Evolutionary conservation across 805 yeast genomes (phyloP), one percentile per base, ranked within the genome.

Genomic region (Nakazawaea peltata): DNA sequence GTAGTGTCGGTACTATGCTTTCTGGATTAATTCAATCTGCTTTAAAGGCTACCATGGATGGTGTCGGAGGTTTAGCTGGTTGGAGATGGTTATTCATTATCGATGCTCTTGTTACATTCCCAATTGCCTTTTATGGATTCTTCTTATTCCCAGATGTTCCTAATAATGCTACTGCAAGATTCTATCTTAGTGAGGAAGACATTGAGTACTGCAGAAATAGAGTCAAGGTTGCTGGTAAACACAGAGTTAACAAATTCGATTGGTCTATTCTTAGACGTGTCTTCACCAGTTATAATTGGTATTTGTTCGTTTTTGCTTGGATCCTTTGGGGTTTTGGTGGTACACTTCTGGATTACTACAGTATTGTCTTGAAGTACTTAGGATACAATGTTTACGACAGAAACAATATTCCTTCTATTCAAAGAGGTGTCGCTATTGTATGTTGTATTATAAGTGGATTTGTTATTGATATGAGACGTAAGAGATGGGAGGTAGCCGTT

Each of bases 71-170:
- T 2, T 47, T 61, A 28, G 61, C 54, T 18, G 73, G 75, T 19
- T 71, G 77, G 76, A 53, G 73, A 40, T 74, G 75, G 71, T 58
- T 73, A 41, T 74, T 62, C 49, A 59, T 74, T 39, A 59, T 75
- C 28, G 80, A 74, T 45, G 75, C 72, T 3, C 38, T 55, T 5
- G 42, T 62, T 16, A 63, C 71, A 7, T 46, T 78, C 16, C 67
- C 59, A 3, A 42, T 48, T 32, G 56, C 54, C 1, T 8, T 57
- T 10, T 31, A 51, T 10, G 57, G 54, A 5, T 47, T 53, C 11
- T 17, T 43, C 16, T 32, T 44, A 45, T 56, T 77, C 41, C 87
- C 86, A 8, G 86, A 85, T 32, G 78, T 82, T 14, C 85, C 86
- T 4, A 56, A 64, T 33, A 61, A 13, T 67, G 77, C 47, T 64